These are phyloP conservation scores for Phaffomyces antillensis DNA, from an alignment of 805 yeast genomes.

Conservation along the genomic window DNA sequence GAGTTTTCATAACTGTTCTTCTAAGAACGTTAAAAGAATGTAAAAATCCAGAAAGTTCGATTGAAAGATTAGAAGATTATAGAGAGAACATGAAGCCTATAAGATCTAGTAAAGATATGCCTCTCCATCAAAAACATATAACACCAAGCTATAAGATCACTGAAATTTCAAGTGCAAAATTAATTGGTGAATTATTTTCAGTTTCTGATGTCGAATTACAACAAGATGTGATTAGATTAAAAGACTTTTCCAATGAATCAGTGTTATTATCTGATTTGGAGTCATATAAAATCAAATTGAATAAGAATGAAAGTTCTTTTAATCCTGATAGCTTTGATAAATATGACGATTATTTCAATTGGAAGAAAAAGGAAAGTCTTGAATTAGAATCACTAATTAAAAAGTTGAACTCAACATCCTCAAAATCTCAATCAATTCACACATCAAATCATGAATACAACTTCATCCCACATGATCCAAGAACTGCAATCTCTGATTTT, in stretches of 20 bases:
- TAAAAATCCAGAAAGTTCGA: conserved; percentile 28
- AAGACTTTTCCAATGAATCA: conserved; percentile 32
- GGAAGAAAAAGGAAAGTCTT: conserved; percentile 34
- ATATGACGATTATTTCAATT: conserved; percentile 27
- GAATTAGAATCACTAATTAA: conserved; percentile 26
- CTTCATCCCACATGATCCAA: conserved; percentile 36
- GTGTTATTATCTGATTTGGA: conserved; percentile 26
- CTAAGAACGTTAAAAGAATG: conserved; percentile 11
- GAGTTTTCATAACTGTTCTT: conserved; percentile 12
- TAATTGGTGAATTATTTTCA: conserved; percentile 42
- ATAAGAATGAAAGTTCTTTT: conserved; percentile 25
- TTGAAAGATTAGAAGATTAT: conserved; percentile 37
- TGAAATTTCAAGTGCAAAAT: conserved; percentile 48
- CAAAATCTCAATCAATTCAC: not conserved
- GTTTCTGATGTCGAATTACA: conserved; percentile 45
- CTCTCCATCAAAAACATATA: not conserved
- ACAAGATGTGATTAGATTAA: conserved; percentile 40
- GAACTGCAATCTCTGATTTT: conserved; percentile 34
- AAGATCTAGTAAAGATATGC: too few species aligned
- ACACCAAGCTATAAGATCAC: conserved; percentile 44
- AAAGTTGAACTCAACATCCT: conserved; percentile 3
- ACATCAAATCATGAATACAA: not conserved
- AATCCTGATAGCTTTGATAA: conserved; percentile 30
- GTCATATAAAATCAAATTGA: conserved; percentile 3
- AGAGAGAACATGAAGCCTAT: conserved; percentile 24